A percentile compares a stretch with the other conserved stretches of the same genome.
phyloP scores from a whole-genome alignment of 2,329 filamentous ascomycete genomes.

The Xylaria digitata region DNA sequence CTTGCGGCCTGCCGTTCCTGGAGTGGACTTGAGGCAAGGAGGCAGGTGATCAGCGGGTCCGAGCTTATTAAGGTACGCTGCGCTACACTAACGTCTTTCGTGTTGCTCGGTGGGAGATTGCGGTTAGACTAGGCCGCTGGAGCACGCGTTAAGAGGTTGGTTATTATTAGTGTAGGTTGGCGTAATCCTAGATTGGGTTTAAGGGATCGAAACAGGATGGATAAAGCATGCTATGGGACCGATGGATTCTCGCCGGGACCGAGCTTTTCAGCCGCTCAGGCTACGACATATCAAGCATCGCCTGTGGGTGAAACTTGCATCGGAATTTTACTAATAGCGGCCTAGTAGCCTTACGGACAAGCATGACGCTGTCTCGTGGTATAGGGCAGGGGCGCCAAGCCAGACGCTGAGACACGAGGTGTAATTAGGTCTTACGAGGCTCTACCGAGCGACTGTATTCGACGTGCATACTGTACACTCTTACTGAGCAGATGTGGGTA shows the following conservation, averaged over 20 bases:
- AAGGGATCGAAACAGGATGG: background rate
- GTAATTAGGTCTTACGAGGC: conserved; percentile 12
- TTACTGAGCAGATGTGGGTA: background rate
- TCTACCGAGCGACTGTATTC: background rate
- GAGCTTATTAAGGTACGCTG: background rate
- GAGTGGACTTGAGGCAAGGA: conserved; percentile 2
- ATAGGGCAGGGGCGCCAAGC: conserved; percentile 11
- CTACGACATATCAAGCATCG: conserved; percentile 14
- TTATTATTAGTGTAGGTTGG: background rate
- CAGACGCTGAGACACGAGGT: conserved; percentile 3
- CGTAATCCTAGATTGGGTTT: background rate
- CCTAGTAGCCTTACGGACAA: conserved; percentile 30
- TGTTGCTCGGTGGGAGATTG: conserved; percentile 15
- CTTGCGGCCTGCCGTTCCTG: conserved; percentile 13
- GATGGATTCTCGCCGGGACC: conserved; percentile 4
- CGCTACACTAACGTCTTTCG: background rate
- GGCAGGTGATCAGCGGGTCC: conserved; percentile 20
- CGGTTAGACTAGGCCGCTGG: background rate
- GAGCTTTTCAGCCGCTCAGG: conserved; percentile 16
- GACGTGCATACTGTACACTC: background rate
- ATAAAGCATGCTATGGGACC: background rate
- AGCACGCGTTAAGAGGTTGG: background rate
- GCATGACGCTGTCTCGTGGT: conserved; percentile 19
- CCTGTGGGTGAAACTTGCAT: conserved; percentile 15
- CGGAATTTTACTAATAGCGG: background rate